Evolutionary conservation across 805 yeast genomes (phyloP).

Genomic region (Pichia paraexigua): DNA sequence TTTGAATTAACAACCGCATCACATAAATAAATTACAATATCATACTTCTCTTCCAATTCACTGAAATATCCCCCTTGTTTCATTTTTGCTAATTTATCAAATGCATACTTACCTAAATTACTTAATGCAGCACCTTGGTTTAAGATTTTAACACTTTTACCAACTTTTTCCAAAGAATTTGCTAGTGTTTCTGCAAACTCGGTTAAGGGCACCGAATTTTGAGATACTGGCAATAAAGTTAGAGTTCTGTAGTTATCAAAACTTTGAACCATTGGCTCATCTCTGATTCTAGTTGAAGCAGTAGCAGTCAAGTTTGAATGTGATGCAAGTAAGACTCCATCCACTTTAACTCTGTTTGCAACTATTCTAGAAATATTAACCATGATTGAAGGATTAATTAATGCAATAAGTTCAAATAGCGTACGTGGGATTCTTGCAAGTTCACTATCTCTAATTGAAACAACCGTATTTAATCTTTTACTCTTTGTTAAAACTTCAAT

Average conservation of each 20-base stretch:
- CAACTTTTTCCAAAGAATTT: constrained; percentile 63
- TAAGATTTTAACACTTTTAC: constrained; percentile 66
- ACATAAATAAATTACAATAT: constrained; percentile 82
- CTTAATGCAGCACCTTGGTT: constrained; percentile 74
- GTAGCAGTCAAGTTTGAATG: constrained; percentile 15
- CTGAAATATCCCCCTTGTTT: constrained; percentile 86
- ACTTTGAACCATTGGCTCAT: constrained; percentile 26
- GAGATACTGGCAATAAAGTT: constrained; percentile 70
- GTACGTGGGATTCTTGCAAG: constrained; percentile 88
- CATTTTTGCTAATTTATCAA: constrained; percentile 77
- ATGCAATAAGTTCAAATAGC: constrained; percentile 74
- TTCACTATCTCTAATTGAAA: constrained; percentile 91
- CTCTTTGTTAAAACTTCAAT: constrained; percentile 85
- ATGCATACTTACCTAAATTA: constrained; percentile 86
- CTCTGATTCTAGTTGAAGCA: constrained; percentile 24
- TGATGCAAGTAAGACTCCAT: constrained; percentile 9
- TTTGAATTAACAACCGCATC: constrained; percentile 75
- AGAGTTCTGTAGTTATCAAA: constrained; percentile 65
- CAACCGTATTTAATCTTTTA: constrained; percentile 56
- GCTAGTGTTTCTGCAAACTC: constrained; percentile 75
- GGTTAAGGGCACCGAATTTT: constrained; percentile 68
- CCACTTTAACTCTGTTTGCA: constrained; percentile 44
- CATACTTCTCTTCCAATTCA: constrained; percentile 81
- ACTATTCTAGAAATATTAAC: constrained; percentile 83
- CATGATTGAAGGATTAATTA: constrained; percentile 83